These are phyloP conservation scores for Fusarium tupiense DNA, from an alignment of 2,329 filamentous ascomycete species.

Conservation along the genomic window DNA sequence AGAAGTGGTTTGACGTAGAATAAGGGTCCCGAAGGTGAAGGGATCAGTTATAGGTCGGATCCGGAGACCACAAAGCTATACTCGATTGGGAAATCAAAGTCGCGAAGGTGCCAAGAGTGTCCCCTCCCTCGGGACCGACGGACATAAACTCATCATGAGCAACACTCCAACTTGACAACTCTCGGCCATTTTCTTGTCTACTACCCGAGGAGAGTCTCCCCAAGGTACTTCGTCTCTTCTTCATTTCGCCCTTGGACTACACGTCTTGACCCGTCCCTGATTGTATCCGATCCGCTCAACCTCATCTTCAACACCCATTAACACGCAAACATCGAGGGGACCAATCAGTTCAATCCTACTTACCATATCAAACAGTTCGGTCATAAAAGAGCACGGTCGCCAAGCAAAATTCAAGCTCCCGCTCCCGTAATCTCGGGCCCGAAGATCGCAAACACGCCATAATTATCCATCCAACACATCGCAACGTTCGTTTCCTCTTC, in stretches of 20 bases:
- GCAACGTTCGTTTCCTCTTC: background rate
- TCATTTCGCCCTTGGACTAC: background rate
- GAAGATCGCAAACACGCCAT: slow-evolving; percentile 22
- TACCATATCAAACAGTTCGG: background rate
- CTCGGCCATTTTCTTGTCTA: slow-evolving; percentile 6
- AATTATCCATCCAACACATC: background rate
- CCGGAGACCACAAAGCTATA: slow-evolving; percentile 34
- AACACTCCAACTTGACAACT: background rate
- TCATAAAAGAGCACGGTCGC: slow-evolving; percentile 11
- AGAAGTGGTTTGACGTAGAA: slow-evolving; percentile 11
- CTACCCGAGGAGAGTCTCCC: slow-evolving; percentile 8
- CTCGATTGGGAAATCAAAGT: slow-evolving; percentile 24
- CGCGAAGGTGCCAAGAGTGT: background rate
- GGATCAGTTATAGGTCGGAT: slow-evolving; percentile 28
- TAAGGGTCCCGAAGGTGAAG: slow-evolving; percentile 5
- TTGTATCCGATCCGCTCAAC: background rate
- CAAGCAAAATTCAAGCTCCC: slow-evolving; percentile 11
- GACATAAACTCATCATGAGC: slow-evolving; percentile 22
- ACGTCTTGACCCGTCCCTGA: background rate
- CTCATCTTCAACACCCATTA: background rate
- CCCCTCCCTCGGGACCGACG: slow-evolving; percentile 41
- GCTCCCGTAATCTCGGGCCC: slow-evolving; percentile 24
- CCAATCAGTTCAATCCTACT: background rate
- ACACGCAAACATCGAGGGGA: background rate
- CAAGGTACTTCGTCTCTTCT: background rate